Evolutionary conservation across 768 basidiomycete genomes (phyloP), one percentile per base, ranked within the genome.

Genomic region (Suillus decipiens): DNA sequence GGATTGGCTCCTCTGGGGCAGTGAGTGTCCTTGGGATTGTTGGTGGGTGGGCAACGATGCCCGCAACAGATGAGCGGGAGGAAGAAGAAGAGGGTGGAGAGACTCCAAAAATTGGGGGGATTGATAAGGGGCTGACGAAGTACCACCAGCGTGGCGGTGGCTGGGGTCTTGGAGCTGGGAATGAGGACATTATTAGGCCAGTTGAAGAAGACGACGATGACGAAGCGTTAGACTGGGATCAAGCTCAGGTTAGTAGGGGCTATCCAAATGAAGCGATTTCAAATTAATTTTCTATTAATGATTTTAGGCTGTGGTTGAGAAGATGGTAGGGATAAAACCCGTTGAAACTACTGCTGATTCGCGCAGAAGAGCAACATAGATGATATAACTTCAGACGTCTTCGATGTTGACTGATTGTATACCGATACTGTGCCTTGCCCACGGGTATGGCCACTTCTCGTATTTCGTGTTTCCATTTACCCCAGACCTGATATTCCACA

Each of bases 161-260:
- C 15, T 92, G 90, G 90, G 90, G 89, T 3, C 76, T 91, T 2
- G 90, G 88, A 8, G 82, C 78, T 6, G 84, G 85, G 33, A 79
- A 84, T 63, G 84, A 84, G 60, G 86, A 84, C 57, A 71, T 68
- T 24, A 73, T 67, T 17, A 84, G 78, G 68, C 75, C 77, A 24
- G 76, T 75, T 24, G 85, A 84, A 22, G 87, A 83, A 3, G 88
- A 88, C 6, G 88, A 89, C 41, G 87, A 89, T 8, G 88, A 89
- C 28, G 87, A 86, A 57, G 71, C 78, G 11, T 71, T 85, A 68
- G 86, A 89, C 63, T 89, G 86, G 87, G 89, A 89, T 67, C 84
- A 89, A 70, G 85, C 84, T 45, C 88, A 91, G 81, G 88, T 85
- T 63, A 62, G 70, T 42, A 5, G 4, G 17, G 22, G 31, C 28